These are phyloP conservation scores for Acer negundo DNA, from an alignment of 345 rosid species.

Conservation along the genomic window DNA sequence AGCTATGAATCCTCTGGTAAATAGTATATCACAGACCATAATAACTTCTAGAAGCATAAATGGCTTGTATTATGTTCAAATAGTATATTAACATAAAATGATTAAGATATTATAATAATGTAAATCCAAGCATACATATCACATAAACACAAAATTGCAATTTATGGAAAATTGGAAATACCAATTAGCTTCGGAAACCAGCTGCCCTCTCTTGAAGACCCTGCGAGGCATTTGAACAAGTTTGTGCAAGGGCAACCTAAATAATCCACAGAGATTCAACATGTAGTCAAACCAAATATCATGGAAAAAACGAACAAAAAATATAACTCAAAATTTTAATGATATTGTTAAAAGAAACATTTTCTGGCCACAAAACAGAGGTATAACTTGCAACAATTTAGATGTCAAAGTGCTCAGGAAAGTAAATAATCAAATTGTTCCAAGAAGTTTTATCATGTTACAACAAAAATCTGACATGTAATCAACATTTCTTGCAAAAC, in stretches of 20 bases:
- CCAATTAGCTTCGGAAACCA: slow-evolving; percentile 93
- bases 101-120: not conserved
- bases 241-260: slow-evolving; percentile 84
- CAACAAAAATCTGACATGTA: too few species aligned
- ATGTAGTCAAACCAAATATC: slow-evolving; percentile 1
- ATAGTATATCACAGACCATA: not conserved
- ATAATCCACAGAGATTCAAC: slow-evolving; percentile 27
- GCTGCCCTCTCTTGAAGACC: slow-evolving; percentile 99
- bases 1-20: not conserved
- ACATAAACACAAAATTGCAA: not conserved
- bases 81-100: not conserved
- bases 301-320: too few species aligned
- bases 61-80: not conserved
- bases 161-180: slow-evolving; percentile 19
- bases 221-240: slow-evolving; percentile 79
- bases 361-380: too few species aligned
- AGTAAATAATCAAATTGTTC: too few species aligned
- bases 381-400: too few species aligned
- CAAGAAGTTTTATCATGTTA: too few species aligned
- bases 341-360: too few species aligned
- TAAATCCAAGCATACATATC: not conserved
- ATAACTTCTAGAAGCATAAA: not conserved
- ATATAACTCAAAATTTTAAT: too few species aligned
- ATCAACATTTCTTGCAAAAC: too few species aligned
- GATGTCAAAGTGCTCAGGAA: too few species aligned